Conservation (phyloP, 257 asterid species). For the Leonotis leonurus region DNA sequence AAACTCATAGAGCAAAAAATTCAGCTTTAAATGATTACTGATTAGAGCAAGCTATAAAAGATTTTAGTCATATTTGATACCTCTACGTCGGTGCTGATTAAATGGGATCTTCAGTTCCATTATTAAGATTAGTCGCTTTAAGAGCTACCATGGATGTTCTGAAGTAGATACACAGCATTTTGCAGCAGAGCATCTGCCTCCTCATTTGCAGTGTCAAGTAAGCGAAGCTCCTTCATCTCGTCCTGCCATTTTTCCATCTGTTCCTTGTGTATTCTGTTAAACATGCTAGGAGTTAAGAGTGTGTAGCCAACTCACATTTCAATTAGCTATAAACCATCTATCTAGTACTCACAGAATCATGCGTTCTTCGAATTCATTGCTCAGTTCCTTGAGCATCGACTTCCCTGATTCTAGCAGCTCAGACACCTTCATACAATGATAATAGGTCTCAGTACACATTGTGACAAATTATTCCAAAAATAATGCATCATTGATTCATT, state of each 20-base stretch:
- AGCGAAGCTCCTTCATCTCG: constrained; percentile 75
- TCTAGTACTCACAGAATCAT: constrained; percentile 51
- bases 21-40: too few relatives aligned
- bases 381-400: constrained; percentile 73
- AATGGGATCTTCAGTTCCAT: constrained; percentile 1
- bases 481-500: background rate
- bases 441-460: constrained; percentile 14
- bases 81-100: background rate
- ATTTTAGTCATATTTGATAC: too few relatives aligned
- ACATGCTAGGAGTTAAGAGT: constrained; percentile 17
- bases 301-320: constrained; percentile 9
- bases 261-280: constrained; percentile 73
- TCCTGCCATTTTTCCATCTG: constrained; percentile 87
- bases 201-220: constrained; percentile 70
- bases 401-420: constrained; percentile 90
- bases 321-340: background rate
- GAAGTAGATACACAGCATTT: constrained; percentile 59
- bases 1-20: too few relatives aligned
- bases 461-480: constrained; percentile 2
- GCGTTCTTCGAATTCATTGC: constrained; percentile 73
- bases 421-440: constrained; percentile 48
- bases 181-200: constrained; percentile 53
- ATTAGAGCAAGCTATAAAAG: too few relatives aligned
- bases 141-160: constrained; percentile 41
- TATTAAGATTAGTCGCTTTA: constrained; percentile 10